Evolutionary conservation across 495 filamentous ascomycete genomes (phyloP).

Genomic region (Xylaria venustula): DNA sequence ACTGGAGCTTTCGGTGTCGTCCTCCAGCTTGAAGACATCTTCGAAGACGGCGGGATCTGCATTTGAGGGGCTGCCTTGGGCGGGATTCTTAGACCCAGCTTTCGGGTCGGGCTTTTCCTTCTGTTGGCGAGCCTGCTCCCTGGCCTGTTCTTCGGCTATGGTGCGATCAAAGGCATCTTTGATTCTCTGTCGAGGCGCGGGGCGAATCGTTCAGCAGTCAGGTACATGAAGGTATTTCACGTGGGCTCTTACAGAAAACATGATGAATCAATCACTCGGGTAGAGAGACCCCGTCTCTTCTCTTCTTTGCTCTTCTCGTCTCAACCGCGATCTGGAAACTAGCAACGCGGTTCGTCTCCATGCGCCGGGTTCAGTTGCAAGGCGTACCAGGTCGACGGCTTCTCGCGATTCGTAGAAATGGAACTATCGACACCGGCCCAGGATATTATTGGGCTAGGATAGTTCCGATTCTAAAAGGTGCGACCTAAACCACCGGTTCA

Average conservation of each 20-base stretch:
- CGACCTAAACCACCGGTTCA: too few species aligned
- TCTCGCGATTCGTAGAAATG: not conserved
- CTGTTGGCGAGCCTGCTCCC: slow-evolving; percentile 62
- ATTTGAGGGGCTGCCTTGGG: slow-evolving; percentile 35
- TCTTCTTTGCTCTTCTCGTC: not conserved
- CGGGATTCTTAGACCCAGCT: slow-evolving; percentile 51
- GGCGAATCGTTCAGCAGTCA: not conserved
- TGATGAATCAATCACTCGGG: slow-evolving; percentile 25
- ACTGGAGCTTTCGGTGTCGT: slow-evolving; percentile 58
- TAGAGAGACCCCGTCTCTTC: not conserved
- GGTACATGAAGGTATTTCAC: not conserved
- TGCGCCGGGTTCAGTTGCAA: slow-evolving; percentile 1
- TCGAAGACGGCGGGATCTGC: slow-evolving; percentile 87
- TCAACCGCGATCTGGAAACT: not conserved
- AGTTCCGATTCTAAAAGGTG: too few species aligned
- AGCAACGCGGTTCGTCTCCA: slow-evolving; percentile 7
- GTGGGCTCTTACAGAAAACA: slow-evolving; percentile 47
- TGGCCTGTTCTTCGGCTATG: slow-evolving; percentile 87
- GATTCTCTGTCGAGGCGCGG: slow-evolving; percentile 58
- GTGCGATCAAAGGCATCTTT: slow-evolving; percentile 82
- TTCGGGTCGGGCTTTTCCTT: slow-evolving; percentile 40
- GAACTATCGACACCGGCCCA: not conserved
- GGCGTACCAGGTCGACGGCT: too few species aligned
- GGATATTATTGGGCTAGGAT: too few species aligned
- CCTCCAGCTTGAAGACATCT: slow-evolving; percentile 73